A percentile compares a stretch with the other conserved stretches of the same genome.
Evolutionary conservation across 495 filamentous ascomycete genomes (phyloP).

Genomic region (Aspergillus haitiensis): DNA sequence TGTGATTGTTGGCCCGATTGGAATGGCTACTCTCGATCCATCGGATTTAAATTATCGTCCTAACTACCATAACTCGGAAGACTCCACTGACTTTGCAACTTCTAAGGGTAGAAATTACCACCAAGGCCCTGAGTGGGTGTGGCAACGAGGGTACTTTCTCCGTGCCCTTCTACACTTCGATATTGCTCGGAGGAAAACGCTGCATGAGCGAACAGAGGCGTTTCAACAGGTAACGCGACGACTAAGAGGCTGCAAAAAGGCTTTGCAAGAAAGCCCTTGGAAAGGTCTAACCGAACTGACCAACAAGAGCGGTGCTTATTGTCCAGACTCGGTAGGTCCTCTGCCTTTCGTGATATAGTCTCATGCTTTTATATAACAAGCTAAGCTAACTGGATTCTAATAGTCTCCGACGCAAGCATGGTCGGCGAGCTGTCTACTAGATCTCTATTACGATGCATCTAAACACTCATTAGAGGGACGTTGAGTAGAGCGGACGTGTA

Average conservation of each 20-base stretch:
- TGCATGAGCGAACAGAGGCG: slow-evolving; percentile 69
- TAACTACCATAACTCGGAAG: slow-evolving; percentile 92
- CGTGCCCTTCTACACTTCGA: slow-evolving; percentile 90
- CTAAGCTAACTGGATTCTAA: slow-evolving; percentile 18
- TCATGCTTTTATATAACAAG: not conserved
- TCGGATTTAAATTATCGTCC: slow-evolving; percentile 88
- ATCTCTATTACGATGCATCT: slow-evolving; percentile 87
- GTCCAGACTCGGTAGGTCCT: slow-evolving; percentile 77
- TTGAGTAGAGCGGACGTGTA: not conserved
- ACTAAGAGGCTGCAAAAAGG: slow-evolving; percentile 76
- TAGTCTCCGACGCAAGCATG: slow-evolving; percentile 92
- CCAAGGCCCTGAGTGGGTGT: slow-evolving; percentile 98
- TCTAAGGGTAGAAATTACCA: slow-evolving; percentile 96
- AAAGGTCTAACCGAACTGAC: slow-evolving; percentile 92
- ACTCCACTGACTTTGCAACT: slow-evolving; percentile 83
- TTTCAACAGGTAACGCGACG: slow-evolving; percentile 91
- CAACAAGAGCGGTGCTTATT: slow-evolving; percentile 80
- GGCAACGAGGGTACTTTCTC: slow-evolving; percentile 94
- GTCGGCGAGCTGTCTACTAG: slow-evolving; percentile 90
- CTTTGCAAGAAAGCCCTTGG: slow-evolving; percentile 76
- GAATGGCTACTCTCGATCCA: slow-evolving; percentile 95
- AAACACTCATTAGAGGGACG: slow-evolving; percentile 27
- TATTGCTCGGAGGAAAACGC: slow-evolving; percentile 64
- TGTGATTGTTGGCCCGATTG: slow-evolving; percentile 78
- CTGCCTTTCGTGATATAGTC: slow-evolving; percentile 3